phyloP scores from a whole-genome alignment of 352 stramenopile species.

The Pythium folliculosum region DNA sequence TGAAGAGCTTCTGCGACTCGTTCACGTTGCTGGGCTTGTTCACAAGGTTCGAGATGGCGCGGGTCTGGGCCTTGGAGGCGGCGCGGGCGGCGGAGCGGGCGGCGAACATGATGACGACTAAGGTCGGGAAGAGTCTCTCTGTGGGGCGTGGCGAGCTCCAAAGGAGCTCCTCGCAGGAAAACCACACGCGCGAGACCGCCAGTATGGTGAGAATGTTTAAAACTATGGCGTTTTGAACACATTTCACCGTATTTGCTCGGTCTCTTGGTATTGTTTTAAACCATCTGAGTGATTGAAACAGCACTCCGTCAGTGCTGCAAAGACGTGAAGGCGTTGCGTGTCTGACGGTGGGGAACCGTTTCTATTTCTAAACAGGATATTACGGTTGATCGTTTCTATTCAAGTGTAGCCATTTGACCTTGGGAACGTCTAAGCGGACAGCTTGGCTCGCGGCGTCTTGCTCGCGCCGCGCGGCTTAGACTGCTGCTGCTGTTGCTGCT shows the following conservation, averaged over 20 bases:
- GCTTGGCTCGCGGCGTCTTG: not conserved
- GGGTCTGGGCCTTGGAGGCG: conserved; percentile 45
- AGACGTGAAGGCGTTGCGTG: conserved; percentile 22
- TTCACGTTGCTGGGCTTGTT: conserved; percentile 69
- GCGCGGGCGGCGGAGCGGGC: conserved; percentile 39
- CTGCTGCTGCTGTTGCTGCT: conserved; percentile 2
- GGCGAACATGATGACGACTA: conserved; percentile 49
- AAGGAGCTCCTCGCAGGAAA: not conserved
- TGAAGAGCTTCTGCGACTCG: conserved; percentile 72
- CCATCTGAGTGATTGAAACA: conserved; percentile 7
- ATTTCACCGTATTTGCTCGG: too few relatives aligned
- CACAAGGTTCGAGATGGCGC: conserved; percentile 59
- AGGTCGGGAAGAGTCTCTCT: not conserved
- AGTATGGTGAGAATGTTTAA: too few relatives aligned
- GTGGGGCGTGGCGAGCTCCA: not conserved
- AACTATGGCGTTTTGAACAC: too few relatives aligned
- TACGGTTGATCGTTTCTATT: conserved; percentile 15
- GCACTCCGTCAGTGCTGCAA: conserved; percentile 20
- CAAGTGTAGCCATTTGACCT: conserved; percentile 17
- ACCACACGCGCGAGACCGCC: conserved; percentile 6
- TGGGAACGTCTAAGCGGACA: not conserved
- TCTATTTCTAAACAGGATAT: conserved; percentile 19
- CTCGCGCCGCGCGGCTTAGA: conserved; percentile 1
- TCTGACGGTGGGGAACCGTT: not conserved
- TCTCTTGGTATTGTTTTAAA: conserved; percentile 19